Evolutionary conservation across 164 flowering plant genomes (phyloP).

Genomic region (Houttuynia cordata): DNA sequence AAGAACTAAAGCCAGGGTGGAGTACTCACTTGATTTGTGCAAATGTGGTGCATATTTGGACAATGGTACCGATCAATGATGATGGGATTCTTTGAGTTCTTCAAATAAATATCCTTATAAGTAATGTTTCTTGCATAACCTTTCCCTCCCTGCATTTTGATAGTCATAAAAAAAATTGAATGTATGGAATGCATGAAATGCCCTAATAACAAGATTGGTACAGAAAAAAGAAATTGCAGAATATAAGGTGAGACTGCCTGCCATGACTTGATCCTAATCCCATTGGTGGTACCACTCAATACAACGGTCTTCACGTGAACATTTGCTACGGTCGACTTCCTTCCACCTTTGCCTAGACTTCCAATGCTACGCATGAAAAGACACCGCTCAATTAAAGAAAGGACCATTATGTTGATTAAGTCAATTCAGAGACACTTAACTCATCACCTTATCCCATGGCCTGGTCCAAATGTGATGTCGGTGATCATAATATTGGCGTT

Average conservation of each 20-base stretch:
- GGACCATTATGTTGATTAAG: background rate
- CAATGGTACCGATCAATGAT: background rate
- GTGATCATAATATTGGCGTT: conserved; percentile 10
- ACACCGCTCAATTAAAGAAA: background rate
- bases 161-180: background rate
- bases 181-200: too few species aligned
- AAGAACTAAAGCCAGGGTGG: background rate
- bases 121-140: background rate
- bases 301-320: background rate
- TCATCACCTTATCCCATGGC: conserved; percentile 37
- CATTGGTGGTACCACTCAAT: background rate
- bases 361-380: background rate
- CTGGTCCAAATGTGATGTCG: conserved; percentile 24
- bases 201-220: background rate
- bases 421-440: background rate
- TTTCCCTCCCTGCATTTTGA: background rate
- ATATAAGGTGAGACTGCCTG: background rate
- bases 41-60: background rate
- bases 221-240: too few species aligned
- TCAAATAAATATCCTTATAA: background rate
- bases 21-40: background rate
- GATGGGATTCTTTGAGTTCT: background rate
- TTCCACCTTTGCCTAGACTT: background rate
- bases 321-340: background rate
- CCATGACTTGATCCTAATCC: background rate